Conservation (phyloP, 1,284 basidiomycete species). For the Moesziomyces antarcticus region DNA sequence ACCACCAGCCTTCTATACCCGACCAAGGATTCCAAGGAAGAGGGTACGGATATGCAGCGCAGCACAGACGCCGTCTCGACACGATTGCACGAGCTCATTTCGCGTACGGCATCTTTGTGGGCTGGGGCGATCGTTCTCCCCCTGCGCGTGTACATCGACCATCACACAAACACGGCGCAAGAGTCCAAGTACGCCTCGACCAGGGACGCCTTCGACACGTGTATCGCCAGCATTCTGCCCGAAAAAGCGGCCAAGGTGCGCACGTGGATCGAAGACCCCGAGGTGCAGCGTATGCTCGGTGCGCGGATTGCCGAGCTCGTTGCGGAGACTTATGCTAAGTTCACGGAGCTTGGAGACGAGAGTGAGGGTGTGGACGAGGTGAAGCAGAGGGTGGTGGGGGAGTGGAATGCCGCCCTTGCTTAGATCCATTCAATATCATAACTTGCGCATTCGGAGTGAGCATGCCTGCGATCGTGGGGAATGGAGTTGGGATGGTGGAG, state of each 20-base stretch:
- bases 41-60: slow-evolving; percentile 20
- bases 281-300: slow-evolving; percentile 28
- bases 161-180: not conserved
- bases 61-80: slow-evolving; percentile 6
- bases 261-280: slow-evolving; percentile 36
- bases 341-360: slow-evolving; percentile 5
- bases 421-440: no score
- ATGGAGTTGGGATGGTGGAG: no score
- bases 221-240: slow-evolving; percentile 24
- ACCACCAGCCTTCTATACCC: slow-evolving; percentile 42
- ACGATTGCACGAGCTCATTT: slow-evolving; percentile 10
- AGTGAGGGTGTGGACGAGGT: slow-evolving; percentile 1
- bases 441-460: no score
- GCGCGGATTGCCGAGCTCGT: slow-evolving; percentile 3
- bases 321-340: slow-evolving; percentile 5
- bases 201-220: slow-evolving; percentile 33
- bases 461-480: no score
- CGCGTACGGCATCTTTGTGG: slow-evolving; percentile 18
- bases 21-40: not conserved
- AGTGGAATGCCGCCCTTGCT: slow-evolving; percentile 1
- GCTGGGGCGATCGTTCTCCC: slow-evolving; percentile 29
- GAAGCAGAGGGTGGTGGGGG: slow-evolving; percentile 12
- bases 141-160: slow-evolving; percentile 35
- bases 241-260: slow-evolving; percentile 24
- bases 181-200: slow-evolving; percentile 13